Conservation (phyloP, 177 flowering plant species). For the Vitis hybrid region DNA sequence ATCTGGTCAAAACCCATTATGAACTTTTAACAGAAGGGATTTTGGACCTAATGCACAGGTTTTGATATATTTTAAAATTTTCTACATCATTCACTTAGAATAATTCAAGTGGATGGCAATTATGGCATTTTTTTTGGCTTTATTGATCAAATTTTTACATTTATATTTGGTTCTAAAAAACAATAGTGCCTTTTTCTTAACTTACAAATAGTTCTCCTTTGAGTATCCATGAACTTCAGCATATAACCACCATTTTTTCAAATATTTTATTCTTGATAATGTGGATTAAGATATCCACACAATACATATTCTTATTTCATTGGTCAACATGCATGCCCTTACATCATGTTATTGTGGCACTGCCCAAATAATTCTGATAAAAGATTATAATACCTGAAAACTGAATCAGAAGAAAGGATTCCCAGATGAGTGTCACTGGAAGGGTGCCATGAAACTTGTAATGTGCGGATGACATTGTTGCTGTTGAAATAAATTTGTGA, state of each 20-base stretch:
- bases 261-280: neutral
- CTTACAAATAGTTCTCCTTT: neutral
- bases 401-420: constrained; percentile 87
- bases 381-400: constrained; percentile 65
- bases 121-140: too few relatives aligned
- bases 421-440: constrained; percentile 79
- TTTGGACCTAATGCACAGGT: too few relatives aligned
- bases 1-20: too few relatives aligned
- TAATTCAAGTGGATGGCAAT: too few relatives aligned
- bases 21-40: too few relatives aligned
- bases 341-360: neutral
- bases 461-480: constrained; percentile 41
- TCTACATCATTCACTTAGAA: too few relatives aligned
- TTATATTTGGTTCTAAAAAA: too few relatives aligned
- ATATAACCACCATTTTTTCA: neutral
- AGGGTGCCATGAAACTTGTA: constrained; percentile 86
- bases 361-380: neutral
- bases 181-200: too few relatives aligned
- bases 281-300: neutral
- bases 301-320: neutral
- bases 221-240: too few relatives aligned
- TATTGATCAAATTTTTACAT: too few relatives aligned
- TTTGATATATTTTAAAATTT: too few relatives aligned
- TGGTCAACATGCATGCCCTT: neutral
- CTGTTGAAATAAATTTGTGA: constrained; percentile 45